Evolutionary conservation across 176 grass and related monocot species (phyloP), one percentile per base, ranked within the genome.

Genomic region (Avena sativa): DNA sequence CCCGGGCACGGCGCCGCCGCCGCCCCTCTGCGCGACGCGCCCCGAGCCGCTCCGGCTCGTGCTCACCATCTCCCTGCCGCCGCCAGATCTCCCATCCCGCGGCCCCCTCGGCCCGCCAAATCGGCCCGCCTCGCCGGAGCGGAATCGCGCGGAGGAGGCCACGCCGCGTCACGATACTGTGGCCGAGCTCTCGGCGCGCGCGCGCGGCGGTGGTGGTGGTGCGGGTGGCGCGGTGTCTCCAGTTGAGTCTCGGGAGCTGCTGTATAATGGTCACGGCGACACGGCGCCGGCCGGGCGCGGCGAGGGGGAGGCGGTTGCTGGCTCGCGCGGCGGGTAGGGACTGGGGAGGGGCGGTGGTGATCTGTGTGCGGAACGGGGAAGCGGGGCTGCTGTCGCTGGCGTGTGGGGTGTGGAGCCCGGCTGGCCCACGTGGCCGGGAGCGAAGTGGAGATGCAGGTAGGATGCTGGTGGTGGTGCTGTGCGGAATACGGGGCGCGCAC

Each of bases 21-120:
- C 82, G 82, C 52, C 88, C 76, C 88, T 92, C 17, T 90, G 74
- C 3, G 86, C 68, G 80, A 21, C 78, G 21, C 92, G 90, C 40
- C 76, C 71, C 20, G 89, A 83, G 14, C 83, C 62, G 6, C 86
- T 71, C 56, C 92, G 87, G 79, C 75, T 89, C 57, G 70, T 44
- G 58, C 36, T 91, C 89, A 85, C 61, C 93, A 98, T 98, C 59
- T 87, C 74, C 36, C 79, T 26, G 19, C 51, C 44, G n/a, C 67
- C 40, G 26, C 86, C 78, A 72, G 84, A 82, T 90, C 90, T 78
- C 86, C 79, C 90, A 89, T 91, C 66, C 82, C 32, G 13, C 10
- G 76, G 51, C 20, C 75, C 84, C 84, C 53, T 68, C 49, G 28
- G 51, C 70, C 58, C 86, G 56, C 89, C 76, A 52, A 88, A 84